Evolutionary conservation across 176 grass and related monocot species (phyloP).

Genomic region (Cymbopogon citratus): DNA sequence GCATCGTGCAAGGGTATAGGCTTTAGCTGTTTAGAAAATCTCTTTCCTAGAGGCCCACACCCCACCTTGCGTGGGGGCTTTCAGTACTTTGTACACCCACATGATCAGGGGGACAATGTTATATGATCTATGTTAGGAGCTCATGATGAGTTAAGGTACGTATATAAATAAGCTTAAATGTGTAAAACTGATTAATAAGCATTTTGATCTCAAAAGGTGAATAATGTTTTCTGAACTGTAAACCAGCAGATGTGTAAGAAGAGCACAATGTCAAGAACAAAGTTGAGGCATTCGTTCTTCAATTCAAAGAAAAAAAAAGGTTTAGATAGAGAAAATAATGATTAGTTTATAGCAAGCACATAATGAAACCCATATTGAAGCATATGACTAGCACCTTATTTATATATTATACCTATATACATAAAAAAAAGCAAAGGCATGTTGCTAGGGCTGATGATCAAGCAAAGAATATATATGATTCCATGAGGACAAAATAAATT

Average conservation of each 20-base stretch:
- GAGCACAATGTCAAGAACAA: no score
- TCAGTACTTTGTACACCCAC: no score
- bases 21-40: no score
- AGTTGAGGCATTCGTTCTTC: neutral
- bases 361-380: neutral
- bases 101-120: no score
- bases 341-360: neutral
- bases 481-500: neutral
- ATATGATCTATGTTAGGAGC: no score
- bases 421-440: neutral
- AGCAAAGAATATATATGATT: conserved; percentile 5
- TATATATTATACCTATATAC: neutral
- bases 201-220: no score
- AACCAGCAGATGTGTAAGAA: neutral
- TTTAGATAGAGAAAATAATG: neutral
- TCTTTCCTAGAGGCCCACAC: no score
- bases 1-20: no score
- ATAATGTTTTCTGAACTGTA: no score
- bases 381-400: neutral
- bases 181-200: neutral
- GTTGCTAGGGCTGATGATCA: neutral
- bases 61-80: no score
- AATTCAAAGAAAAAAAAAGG: neutral
- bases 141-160: no score
- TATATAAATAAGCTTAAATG: no score